Percentiles rank a stretch among this genome's conserved stretches.
These are phyloP conservation scores for Colletotrichum lini DNA, from an alignment of 2,329 filamentous ascomycete genomes.

Conservation along the genomic window DNA sequence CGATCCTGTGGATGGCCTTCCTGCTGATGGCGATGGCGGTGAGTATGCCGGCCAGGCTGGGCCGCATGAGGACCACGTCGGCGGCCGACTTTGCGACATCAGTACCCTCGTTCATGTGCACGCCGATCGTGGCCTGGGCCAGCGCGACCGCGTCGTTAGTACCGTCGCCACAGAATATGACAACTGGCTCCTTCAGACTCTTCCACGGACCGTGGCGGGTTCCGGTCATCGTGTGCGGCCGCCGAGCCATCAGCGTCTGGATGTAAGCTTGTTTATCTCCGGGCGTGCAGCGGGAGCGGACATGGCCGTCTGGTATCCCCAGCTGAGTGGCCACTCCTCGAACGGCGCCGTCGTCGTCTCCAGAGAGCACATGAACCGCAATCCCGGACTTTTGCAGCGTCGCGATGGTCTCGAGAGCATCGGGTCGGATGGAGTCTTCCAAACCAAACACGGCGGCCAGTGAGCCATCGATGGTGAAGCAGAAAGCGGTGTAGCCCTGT, in stretches of 20 bases:
- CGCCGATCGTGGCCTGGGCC: slow-evolving; percentile 78
- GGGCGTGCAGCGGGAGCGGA: slow-evolving; percentile 60
- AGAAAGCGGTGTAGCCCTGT: slow-evolving; percentile 61
- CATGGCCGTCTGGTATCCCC: slow-evolving; percentile 54
- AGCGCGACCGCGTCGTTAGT: slow-evolving; percentile 85
- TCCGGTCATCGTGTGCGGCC: background rate
- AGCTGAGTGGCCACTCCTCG: slow-evolving; percentile 56
- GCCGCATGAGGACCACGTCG: slow-evolving; percentile 77
- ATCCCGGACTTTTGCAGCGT: slow-evolving; percentile 57
- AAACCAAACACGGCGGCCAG: slow-evolving; percentile 62
- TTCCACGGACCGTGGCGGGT: background rate
- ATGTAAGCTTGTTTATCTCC: slow-evolving; percentile 64
- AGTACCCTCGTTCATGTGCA: slow-evolving; percentile 74
- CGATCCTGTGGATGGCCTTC: slow-evolving; percentile 63
- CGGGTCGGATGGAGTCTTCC: slow-evolving; percentile 61
- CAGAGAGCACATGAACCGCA: slow-evolving; percentile 64
- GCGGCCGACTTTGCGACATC: slow-evolving; percentile 78
- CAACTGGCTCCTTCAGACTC: slow-evolving; percentile 52
- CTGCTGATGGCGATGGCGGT: slow-evolving; percentile 69
- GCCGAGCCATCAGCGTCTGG: slow-evolving; percentile 50
- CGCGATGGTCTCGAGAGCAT: slow-evolving; percentile 54
- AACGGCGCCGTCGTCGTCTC: slow-evolving; percentile 68
- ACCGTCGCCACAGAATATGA: slow-evolving; percentile 83
- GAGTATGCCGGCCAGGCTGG: slow-evolving; percentile 68
- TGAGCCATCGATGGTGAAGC: slow-evolving; percentile 56